Evolutionary conservation across 495 filamentous ascomycete genomes (phyloP).

Genomic region (Penicillium herquei): DNA sequence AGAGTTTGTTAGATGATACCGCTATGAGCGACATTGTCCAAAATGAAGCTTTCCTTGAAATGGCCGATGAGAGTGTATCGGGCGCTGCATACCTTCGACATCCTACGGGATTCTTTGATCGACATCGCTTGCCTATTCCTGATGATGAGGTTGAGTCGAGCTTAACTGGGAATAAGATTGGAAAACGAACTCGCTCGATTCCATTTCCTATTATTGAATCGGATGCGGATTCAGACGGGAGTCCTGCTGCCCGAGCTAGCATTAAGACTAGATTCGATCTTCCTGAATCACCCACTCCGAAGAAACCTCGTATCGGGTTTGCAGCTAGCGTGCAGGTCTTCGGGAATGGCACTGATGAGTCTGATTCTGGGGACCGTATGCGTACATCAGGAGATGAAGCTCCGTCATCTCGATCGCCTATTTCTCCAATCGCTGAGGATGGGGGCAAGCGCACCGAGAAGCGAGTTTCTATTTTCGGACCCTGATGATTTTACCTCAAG

Average conservation of each 20-base stretch:
- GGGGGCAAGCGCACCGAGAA: too few relatives aligned
- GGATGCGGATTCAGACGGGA: conserved; percentile 3
- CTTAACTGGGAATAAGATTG: background rate
- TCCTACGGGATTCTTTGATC: conserved; percentile 39
- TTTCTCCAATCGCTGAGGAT: too few relatives aligned
- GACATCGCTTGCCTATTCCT: conserved; percentile 38
- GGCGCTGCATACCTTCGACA: conserved; percentile 25
- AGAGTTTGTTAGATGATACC: conserved; percentile 68
- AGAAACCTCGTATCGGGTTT: conserved; percentile 20
- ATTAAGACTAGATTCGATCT: background rate
- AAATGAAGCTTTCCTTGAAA: conserved; percentile 62
- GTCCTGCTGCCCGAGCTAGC: background rate
- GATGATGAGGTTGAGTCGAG: conserved; percentile 20
- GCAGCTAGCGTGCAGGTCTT: conserved; percentile 6
- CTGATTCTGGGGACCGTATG: background rate
- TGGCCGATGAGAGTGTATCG: conserved; percentile 42
- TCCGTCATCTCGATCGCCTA: too few relatives aligned
- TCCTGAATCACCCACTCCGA: background rate
- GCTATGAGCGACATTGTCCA: conserved; percentile 78
- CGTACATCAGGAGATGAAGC: too few relatives aligned
- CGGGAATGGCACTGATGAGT: background rate
- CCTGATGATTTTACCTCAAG: too few relatives aligned
- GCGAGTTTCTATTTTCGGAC: too few relatives aligned
- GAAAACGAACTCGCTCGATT: background rate
- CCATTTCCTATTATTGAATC: conserved; percentile 1